Evolutionary conservation across 2,329 filamentous ascomycete genomes (phyloP).

Genomic region (Phialophora macrospora): DNA sequence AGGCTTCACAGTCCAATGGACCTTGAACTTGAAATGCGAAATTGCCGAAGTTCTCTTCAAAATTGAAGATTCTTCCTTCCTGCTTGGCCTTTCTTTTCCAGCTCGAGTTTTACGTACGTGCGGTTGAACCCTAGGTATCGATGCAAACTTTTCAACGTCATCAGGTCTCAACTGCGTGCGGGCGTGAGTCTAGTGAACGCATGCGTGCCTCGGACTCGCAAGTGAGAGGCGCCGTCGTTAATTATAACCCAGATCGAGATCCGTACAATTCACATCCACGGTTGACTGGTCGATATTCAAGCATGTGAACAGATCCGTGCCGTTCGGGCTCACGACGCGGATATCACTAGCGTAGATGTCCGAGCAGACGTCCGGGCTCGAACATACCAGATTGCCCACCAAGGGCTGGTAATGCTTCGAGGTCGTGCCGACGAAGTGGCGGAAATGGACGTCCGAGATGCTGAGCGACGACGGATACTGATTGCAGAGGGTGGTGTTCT

Average conservation of each 20-base stretch:
- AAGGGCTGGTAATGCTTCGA: background rate
- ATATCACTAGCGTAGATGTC: background rate
- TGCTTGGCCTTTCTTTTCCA: no score
- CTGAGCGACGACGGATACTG: background rate
- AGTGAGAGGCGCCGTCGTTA: background rate
- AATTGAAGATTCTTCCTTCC: no score
- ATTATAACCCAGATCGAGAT: background rate
- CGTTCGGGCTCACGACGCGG: background rate
- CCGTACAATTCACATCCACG: background rate
- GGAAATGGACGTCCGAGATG: background rate
- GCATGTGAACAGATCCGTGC: background rate
- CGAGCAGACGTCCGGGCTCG: background rate
- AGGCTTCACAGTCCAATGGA: background rate
- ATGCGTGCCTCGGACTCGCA: no score
- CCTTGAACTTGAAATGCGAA: background rate
- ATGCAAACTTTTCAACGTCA: no score
- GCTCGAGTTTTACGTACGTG: no score
- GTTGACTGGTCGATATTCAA: background rate
- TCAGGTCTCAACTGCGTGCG: no score
- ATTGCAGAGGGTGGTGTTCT: background rate
- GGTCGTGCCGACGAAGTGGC: background rate
- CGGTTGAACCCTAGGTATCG: no score
- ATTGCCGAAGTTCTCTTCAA: background rate
- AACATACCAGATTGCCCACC: background rate
- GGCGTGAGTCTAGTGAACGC: no score